Percentiles rank a stretch among this genome's conserved stretches.
phyloP scores from a whole-genome alignment of 306 rosid species.

The Vicia faba region DNA sequence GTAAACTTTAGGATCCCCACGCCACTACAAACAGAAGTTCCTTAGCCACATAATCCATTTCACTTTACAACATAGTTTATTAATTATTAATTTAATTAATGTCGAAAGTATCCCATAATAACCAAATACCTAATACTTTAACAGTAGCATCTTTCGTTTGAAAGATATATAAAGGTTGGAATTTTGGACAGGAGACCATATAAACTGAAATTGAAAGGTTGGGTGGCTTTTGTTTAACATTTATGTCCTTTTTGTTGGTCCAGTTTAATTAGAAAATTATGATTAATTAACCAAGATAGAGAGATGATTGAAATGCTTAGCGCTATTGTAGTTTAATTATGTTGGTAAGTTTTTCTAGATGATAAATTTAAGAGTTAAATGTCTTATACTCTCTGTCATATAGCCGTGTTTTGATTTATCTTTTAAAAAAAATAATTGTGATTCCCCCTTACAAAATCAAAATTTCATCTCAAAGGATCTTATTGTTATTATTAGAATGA shows the following conservation, averaged over 20 bases:
- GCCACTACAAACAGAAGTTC: conserved; percentile 38
- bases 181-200: conserved; percentile 33
- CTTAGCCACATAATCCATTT: conserved; percentile 42
- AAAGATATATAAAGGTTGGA: conserved; percentile 36
- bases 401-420: too few relatives aligned
- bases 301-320: conserved; percentile 28
- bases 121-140: conserved; percentile 38
- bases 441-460: too few relatives aligned
- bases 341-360: not conserved
- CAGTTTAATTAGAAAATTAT: conserved; percentile 4
- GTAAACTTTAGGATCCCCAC: conserved; percentile 35
- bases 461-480: too few relatives aligned
- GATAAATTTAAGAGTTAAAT: too few relatives aligned
- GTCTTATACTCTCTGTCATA: too few relatives aligned
- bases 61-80: conserved; percentile 42
- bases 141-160: conserved; percentile 28
- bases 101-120: conserved; percentile 39
- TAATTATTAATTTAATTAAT: conserved; percentile 41
- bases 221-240: conserved; percentile 50
- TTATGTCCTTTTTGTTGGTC: conserved; percentile 26
- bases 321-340: conserved; percentile 1
- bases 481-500: too few relatives aligned
- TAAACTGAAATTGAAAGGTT: conserved; percentile 27
- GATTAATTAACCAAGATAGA: conserved; percentile 18
- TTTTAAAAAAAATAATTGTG: too few relatives aligned